Percentiles rank a stretch among this genome's conserved stretches.
Conservation (phyloP, 2,329 filamentous ascomycete genomes). For the Aspergillus transmontanensis region DNA sequence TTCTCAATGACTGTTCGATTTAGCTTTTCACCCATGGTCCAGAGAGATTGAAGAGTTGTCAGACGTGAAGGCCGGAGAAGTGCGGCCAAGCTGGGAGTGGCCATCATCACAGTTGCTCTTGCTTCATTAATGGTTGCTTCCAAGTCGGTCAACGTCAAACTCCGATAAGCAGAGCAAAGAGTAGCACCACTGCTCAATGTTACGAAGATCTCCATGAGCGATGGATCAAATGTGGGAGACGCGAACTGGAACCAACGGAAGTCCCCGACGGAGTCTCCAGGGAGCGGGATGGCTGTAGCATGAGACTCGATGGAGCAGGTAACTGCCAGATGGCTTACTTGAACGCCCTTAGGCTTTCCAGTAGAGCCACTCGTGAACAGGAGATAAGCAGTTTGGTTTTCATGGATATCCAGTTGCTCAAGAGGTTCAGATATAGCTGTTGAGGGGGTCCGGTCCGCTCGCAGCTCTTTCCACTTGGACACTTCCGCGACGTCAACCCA, state of each 20-base stretch:
- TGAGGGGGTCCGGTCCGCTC: not conserved
- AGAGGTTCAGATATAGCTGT: not conserved
- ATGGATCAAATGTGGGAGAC: conserved; percentile 38
- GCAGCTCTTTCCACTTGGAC: conserved; percentile 23
- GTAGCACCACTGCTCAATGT: conserved; percentile 35
- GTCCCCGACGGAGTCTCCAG: conserved; percentile 17
- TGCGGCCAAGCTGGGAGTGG: conserved; percentile 42
- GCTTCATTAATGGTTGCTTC: conserved; percentile 30
- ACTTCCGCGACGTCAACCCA: conserved; percentile 28
- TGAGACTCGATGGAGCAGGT: conserved; percentile 36
- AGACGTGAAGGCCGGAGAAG: conserved; percentile 32
- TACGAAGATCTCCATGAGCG: conserved; percentile 35
- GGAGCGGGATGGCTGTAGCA: conserved; percentile 27
- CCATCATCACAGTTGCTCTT: conserved; percentile 41
- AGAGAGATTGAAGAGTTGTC: conserved; percentile 30
- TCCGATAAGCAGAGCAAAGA: conserved; percentile 36
- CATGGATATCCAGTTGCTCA: conserved; percentile 14
- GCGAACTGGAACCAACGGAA: conserved; percentile 44
- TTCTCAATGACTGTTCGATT: conserved; percentile 36
- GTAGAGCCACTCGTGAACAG: conserved; percentile 40
- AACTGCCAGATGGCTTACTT: conserved; percentile 32
- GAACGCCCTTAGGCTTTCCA: conserved; percentile 38
- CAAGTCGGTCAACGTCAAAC: conserved; percentile 32
- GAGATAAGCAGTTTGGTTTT: conserved; percentile 33
- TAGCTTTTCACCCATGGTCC: conserved; percentile 40